phyloP scores from a whole-genome alignment of 768 basidiomycete species.

The Amanita polypyramis region DNA sequence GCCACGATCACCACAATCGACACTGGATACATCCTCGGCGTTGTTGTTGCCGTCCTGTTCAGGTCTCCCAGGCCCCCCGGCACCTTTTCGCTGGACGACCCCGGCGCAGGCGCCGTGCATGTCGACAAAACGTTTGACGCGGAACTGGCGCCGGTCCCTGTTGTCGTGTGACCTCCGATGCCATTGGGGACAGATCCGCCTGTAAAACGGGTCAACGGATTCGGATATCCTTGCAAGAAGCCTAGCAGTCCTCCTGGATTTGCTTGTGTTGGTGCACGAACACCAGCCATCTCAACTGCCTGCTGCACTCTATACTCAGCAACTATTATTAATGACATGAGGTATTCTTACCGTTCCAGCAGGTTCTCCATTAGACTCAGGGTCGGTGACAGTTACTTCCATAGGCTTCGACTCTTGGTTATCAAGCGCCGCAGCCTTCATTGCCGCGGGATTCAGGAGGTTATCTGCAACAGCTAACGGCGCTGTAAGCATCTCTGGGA shows the following conservation, averaged over 20 bases:
- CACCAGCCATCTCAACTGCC: neutral
- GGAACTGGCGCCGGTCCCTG: neutral
- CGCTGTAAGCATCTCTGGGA: constrained; percentile 49
- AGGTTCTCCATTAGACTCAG: constrained; percentile 4
- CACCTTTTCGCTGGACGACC: constrained; percentile 16
- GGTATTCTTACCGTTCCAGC: constrained; percentile 13
- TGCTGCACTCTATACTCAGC: neutral
- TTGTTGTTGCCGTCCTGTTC: constrained; percentile 14
- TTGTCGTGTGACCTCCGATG: constrained; percentile 12
- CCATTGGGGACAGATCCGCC: constrained; percentile 9
- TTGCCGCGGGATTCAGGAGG: constrained; percentile 35
- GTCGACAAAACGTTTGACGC: neutral
- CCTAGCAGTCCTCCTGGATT: constrained; percentile 37
- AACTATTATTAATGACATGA: neutral
- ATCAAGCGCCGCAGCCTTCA: constrained; percentile 6
- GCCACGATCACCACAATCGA: constrained; percentile 66
- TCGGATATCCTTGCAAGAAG: constrained; percentile 53
- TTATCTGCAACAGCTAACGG: constrained; percentile 54
- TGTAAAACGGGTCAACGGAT: constrained; percentile 44
- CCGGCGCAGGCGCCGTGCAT: neutral
- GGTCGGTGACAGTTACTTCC: constrained; percentile 11
- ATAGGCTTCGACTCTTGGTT: constrained; percentile 14
- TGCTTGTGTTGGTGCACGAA: constrained; percentile 10
- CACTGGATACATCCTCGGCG: constrained; percentile 24
- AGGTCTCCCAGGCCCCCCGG: constrained; percentile 28